Evolutionary conservation across 2,329 filamentous ascomycete genomes (phyloP).

Genomic region (Fusarium kyushuense): DNA sequence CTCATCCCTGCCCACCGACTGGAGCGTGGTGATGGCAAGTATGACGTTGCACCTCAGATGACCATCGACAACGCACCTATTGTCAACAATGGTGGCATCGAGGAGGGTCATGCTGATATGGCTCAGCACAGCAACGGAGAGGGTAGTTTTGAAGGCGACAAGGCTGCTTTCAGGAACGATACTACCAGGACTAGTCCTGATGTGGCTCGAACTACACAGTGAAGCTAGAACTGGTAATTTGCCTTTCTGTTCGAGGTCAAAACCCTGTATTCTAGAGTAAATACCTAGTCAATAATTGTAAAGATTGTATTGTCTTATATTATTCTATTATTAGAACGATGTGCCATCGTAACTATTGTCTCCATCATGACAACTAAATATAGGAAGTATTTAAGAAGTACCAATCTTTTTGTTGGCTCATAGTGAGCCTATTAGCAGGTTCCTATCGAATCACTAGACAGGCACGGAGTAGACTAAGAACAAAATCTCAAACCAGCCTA

Average conservation of each 20-base stretch:
- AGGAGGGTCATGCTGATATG: slow-evolving; percentile 8
- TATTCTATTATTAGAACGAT: too few relatives aligned
- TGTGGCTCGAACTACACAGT: background rate
- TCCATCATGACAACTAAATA: too few relatives aligned
- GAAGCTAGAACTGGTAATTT: rapidly evolving
- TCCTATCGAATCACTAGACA: too few relatives aligned
- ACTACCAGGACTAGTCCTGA: background rate
- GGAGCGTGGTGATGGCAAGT: slow-evolving; percentile 34
- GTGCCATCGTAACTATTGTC: too few relatives aligned
- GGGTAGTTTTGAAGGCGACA: slow-evolving; percentile 23
- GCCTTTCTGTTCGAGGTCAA: rapidly evolving
- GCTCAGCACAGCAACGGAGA: slow-evolving; percentile 8
- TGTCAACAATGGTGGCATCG: slow-evolving; percentile 21
- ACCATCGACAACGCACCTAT: slow-evolving; percentile 26
- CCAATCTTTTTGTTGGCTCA: too few relatives aligned
- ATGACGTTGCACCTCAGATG: slow-evolving; percentile 36
- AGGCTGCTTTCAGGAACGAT: background rate
- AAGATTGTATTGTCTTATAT: background rate
- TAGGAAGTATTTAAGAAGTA: too few relatives aligned
- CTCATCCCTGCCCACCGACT: slow-evolving; percentile 30
- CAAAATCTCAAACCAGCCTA: too few relatives aligned
- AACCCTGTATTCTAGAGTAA: background rate
- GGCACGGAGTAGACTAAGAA: too few relatives aligned
- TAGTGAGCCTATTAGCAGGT: too few relatives aligned
- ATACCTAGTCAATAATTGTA: rapidly evolving